Percentiles rank a stretch among this genome's conserved stretches.
Conservation (phyloP, 2,329 filamentous ascomycete genomes). For the Colletotrichum scovillei region DNA sequence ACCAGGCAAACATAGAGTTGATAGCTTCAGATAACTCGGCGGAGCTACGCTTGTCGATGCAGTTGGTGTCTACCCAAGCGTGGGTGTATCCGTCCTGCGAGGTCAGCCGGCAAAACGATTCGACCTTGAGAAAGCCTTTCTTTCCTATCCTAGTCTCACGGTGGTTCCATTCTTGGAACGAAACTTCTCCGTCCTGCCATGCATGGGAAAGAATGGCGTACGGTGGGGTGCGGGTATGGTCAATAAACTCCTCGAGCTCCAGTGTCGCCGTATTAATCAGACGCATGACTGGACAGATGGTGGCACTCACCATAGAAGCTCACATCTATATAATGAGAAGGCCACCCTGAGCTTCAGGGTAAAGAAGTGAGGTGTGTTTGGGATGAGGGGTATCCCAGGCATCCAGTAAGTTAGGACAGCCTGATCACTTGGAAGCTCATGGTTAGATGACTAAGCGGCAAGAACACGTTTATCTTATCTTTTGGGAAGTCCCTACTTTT, state of each 20-base stretch:
- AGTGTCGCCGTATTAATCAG: conserved; percentile 7
- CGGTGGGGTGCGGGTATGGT: neutral
- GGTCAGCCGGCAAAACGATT: neutral
- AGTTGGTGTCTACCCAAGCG: conserved; percentile 14
- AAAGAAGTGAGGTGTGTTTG: neutral
- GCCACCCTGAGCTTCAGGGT: neutral
- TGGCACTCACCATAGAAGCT: too few relatives aligned
- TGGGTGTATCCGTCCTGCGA: neutral
- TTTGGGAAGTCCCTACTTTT: too few relatives aligned
- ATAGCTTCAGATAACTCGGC: conserved; percentile 26
- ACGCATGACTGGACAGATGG: neutral
- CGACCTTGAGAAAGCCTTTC: neutral
- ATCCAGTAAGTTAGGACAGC: neutral
- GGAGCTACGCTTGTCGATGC: conserved; percentile 23
- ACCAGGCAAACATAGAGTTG: conserved; percentile 37
- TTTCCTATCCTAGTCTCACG: accelerated
- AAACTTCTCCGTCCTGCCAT: conserved; percentile 26
- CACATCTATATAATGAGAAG: too few relatives aligned
- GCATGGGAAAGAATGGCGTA: conserved; percentile 36
- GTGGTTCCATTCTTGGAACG: conserved; percentile 5
- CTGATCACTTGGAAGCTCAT: neutral
- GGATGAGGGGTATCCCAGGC: neutral
- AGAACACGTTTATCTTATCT: neutral
- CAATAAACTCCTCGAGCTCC: neutral
- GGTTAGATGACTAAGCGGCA: neutral